These are phyloP conservation scores for Globisporangium perplexum DNA, from an alignment of 352 stramenopile genomes.

Conservation along the genomic window DNA sequence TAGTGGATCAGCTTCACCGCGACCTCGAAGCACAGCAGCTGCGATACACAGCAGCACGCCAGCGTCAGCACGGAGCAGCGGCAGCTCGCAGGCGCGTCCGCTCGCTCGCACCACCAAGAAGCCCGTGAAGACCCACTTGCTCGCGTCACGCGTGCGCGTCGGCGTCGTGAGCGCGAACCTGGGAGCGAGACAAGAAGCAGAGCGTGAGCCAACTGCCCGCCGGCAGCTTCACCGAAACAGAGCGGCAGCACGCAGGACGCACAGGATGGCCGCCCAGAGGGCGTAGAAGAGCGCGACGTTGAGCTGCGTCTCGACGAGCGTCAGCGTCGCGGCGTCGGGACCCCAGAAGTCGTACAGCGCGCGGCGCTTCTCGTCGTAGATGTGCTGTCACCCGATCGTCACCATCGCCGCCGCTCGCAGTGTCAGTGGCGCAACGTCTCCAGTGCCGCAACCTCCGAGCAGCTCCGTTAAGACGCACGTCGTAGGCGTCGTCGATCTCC, in stretches of 20 bases:
- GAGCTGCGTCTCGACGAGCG: slow-evolving; percentile 38
- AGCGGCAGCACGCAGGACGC: no score
- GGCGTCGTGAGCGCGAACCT: slow-evolving; percentile 48
- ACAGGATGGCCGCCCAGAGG: slow-evolving; percentile 61
- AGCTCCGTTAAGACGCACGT: slow-evolving; percentile 46
- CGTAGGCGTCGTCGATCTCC: slow-evolving; percentile 51
- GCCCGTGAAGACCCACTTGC: slow-evolving; percentile 37
- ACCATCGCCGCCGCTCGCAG: no score
- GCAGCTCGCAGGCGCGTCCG: background rate
- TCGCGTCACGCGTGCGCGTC: slow-evolving; percentile 29
- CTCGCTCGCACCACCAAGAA: slow-evolving; percentile 32
- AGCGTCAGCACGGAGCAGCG: background rate
- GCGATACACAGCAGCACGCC: no score
- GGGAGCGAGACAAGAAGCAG: background rate
- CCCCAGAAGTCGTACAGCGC: slow-evolving; percentile 66
- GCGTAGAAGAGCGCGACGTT: slow-evolving; percentile 68
- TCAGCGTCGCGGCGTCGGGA: slow-evolving; percentile 32
- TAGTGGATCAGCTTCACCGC: slow-evolving; percentile 46
- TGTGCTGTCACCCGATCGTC: slow-evolving; percentile 28
- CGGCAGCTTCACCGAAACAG: no score
- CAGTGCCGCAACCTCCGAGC: no score
- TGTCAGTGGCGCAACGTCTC: background rate
- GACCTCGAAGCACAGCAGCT: slow-evolving; percentile 55
- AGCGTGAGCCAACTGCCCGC: no score
- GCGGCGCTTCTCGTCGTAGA: slow-evolving; percentile 53